Evolutionary conservation across 768 basidiomycete genomes (phyloP).

Genomic region (Psilocybe azurescens): DNA sequence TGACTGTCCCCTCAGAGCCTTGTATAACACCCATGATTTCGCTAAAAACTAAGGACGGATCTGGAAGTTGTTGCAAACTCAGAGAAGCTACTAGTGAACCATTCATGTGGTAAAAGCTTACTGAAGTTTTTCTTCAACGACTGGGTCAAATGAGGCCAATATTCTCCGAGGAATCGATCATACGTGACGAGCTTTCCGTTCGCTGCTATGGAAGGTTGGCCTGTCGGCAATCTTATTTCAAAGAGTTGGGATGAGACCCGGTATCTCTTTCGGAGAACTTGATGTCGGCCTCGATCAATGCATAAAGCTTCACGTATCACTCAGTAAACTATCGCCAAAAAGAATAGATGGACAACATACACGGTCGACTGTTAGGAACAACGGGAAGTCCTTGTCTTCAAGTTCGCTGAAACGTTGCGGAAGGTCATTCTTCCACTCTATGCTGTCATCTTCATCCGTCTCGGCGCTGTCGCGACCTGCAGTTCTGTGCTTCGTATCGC

Average conservation of each 20-base stretch:
- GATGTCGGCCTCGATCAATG: conserved; percentile 54
- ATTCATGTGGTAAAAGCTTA: conserved; percentile 26
- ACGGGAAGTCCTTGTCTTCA: conserved; percentile 64
- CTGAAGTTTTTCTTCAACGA: conserved; percentile 56
- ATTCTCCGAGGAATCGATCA: conserved; percentile 49
- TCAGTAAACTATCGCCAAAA: not conserved
- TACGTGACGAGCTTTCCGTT: conserved; percentile 46
- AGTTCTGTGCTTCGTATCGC: not conserved
- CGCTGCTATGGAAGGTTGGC: conserved; percentile 1
- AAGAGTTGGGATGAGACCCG: not conserved
- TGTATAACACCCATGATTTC: conserved; percentile 73
- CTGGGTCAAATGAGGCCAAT: conserved; percentile 67
- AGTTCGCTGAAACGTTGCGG: conserved; percentile 61
- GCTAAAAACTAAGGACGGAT: conserved; percentile 65
- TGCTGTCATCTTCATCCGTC: conserved; percentile 41
- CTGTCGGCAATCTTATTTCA: not conserved
- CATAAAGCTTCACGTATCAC: conserved; percentile 43
- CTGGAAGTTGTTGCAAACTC: conserved; percentile 35
- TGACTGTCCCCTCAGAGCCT: conserved; percentile 61
- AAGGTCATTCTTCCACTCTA: conserved; percentile 44
- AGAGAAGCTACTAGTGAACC: not conserved
- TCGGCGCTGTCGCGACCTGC: conserved; percentile 15
- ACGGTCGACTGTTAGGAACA: conserved; percentile 70
- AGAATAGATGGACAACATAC: conserved; percentile 36
- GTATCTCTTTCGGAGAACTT: conserved; percentile 6